Base-by-base conservation (phyloP, 345 rosid genomes). In the Hibiscus mutabilis region DNA sequence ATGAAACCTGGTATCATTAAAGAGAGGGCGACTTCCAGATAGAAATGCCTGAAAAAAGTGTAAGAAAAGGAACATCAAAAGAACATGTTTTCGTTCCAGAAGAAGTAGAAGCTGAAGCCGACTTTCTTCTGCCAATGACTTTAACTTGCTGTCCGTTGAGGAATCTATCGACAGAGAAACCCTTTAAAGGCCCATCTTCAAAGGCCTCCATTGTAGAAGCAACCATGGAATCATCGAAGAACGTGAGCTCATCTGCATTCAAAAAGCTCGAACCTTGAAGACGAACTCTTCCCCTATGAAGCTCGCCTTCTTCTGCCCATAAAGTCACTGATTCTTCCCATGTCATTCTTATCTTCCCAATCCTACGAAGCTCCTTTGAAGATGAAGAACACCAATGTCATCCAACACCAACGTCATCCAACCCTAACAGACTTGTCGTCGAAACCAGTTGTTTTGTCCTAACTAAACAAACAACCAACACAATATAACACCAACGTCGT, bases 241-340 rank as follows among this genome's bases (percentile, higher is more conserved):
- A 92, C 5, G 92, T 76, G 35, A 95, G 91, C 40, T 92, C 97
- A 46, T 95, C 99, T 0, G 96, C 97, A 52, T 89, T 89, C 75
- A 95, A 76, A 79, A 95, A 95, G 78, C 91, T 90, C 55, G 86
- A 86, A 0, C 96, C 96, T 75, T 79, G 87, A 79, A 92, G 81
- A 75, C 77, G 89, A 51, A 92, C 82, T 79, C 97, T 89, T 49
- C 99, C 99, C 67, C 86, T 79, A 29, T 85, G 90, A 66, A 80
- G 79, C 73, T 92, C 98, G n/a, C 96, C 98, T 74, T 90, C 99
- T 79, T 95, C 96, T 7, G 84, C 97, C 99, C 99, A 95, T 82
- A 95, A 85, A 75, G 85, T 92, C 52, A 92, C 92, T 2, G 98
- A 92, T 70, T 95, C 99, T 73, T 95, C 99, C 99, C 99, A 95